Percentiles rank a stretch among this genome's conserved stretches.
These are phyloP conservation scores for Fraxinus nigra DNA, from an alignment of 305 asterid genomes.

Conservation along the genomic window DNA sequence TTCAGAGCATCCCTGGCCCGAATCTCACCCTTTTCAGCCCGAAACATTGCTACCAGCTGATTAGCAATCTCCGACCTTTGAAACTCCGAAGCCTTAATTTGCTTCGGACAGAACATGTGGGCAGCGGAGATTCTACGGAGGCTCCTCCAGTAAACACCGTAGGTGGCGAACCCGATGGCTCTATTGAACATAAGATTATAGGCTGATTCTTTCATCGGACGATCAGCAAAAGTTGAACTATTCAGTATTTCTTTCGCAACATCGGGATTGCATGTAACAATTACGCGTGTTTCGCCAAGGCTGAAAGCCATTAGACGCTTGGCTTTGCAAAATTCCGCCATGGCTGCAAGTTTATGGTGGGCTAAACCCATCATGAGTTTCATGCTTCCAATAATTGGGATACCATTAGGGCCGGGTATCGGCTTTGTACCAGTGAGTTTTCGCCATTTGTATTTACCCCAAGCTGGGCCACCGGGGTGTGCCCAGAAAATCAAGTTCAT, in stretches of 20 bases:
- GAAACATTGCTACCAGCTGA: conserved; percentile 35
- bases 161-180: conserved; percentile 84
- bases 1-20: conserved; percentile 57
- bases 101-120: conserved; percentile 69
- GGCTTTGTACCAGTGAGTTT: conserved; percentile 3
- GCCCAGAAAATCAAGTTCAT: conserved; percentile 68
- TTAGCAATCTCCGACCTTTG: conserved; percentile 47
- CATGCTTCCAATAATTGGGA: conserved; percentile 70
- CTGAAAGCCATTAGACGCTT: conserved; percentile 76
- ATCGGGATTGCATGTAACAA: conserved; percentile 56
- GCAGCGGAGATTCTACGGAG: conserved; percentile 60
- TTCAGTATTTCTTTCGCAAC: conserved; percentile 58
- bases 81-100: conserved; percentile 44
- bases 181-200: conserved; percentile 69
- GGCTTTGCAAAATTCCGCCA: conserved; percentile 44
- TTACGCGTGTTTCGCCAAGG: conserved; percentile 64
- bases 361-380: conserved; percentile 67
- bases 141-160: conserved; percentile 74
- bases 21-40: conserved; percentile 7
- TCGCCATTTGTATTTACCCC: conserved; percentile 54
- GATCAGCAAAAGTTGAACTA: conserved; percentile 61
- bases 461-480: conserved; percentile 81
- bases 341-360: conserved; percentile 65
- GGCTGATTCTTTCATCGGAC: conserved; percentile 74
- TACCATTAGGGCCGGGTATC: conserved; percentile 57